These are phyloP conservation scores for Blastobotrys petasosporus DNA, from an alignment of 1,139 yeast genomes.

Conservation along the genomic window DNA sequence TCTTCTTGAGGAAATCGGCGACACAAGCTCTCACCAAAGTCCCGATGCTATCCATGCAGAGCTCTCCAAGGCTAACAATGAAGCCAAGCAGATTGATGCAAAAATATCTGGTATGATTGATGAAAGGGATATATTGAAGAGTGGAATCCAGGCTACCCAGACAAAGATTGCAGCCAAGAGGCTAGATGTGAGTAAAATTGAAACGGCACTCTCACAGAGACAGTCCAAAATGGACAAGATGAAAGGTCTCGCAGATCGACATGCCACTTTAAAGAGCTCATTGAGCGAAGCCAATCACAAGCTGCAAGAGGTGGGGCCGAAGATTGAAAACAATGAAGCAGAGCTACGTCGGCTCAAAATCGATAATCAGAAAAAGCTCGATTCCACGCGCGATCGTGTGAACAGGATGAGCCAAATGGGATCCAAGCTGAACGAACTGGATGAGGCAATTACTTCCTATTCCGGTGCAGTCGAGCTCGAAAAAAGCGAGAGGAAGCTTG, in stretches of 20 bases:
- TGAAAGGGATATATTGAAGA: slow-evolving; percentile 47
- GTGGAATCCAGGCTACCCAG: slow-evolving; percentile 38
- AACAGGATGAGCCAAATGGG: background rate
- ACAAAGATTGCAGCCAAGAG: slow-evolving; percentile 52
- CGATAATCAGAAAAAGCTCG: slow-evolving; percentile 12
- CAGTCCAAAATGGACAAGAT: slow-evolving; percentile 29
- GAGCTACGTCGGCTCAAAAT: slow-evolving; percentile 14
- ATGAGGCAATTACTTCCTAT: slow-evolving; percentile 6
- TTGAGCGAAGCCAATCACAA: slow-evolving; percentile 5
- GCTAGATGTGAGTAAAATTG: slow-evolving; percentile 44
- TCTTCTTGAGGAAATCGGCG: slow-evolving; percentile 37
- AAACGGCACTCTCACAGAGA: slow-evolving; percentile 20
- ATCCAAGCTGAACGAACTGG: slow-evolving; percentile 7
- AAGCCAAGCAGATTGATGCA: slow-evolving; percentile 44
- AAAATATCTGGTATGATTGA: slow-evolving; percentile 42
- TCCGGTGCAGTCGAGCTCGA: slow-evolving; percentile 9
- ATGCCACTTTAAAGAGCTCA: slow-evolving; percentile 1
- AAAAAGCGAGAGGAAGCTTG: slow-evolving; percentile 5
- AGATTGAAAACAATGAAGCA: background rate
- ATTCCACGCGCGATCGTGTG: slow-evolving; percentile 5
- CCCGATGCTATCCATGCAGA: slow-evolving; percentile 49
- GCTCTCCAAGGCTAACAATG: slow-evolving; percentile 41
- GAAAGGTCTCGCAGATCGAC: slow-evolving; percentile 21
- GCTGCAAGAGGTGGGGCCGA: slow-evolving; percentile 9
- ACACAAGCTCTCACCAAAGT: slow-evolving; percentile 31